These are phyloP conservation scores for Colletotrichum magnum DNA, from an alignment of 2,329 filamentous ascomycete genomes.

Conservation along the genomic window DNA sequence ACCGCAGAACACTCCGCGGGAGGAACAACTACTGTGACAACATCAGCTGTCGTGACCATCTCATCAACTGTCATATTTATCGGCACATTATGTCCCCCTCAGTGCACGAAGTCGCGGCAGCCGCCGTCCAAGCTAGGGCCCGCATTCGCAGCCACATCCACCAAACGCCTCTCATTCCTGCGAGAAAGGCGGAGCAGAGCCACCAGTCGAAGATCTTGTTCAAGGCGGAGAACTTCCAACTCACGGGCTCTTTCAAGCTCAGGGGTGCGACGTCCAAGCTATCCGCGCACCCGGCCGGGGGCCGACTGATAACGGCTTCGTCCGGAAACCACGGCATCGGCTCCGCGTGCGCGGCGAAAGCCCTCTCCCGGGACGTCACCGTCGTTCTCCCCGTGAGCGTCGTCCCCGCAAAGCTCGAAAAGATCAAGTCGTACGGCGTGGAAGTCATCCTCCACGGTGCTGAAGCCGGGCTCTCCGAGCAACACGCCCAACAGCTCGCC, in stretches of 20 bases:
- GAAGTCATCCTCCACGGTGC: constrained; percentile 43
- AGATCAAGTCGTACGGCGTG: constrained; percentile 43
- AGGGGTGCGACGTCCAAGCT: constrained; percentile 47
- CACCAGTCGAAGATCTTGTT: constrained; percentile 40
- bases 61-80: not conserved
- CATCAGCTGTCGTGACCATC: no score
- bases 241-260: constrained; percentile 47
- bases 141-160: constrained; percentile 44
- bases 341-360: constrained; percentile 38
- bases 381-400: constrained; percentile 44
- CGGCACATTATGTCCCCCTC: constrained; percentile 15
- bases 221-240: constrained; percentile 47
- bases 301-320: constrained; percentile 43
- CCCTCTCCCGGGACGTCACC: constrained; percentile 37
- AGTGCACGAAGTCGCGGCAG: constrained; percentile 33
- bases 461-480: constrained; percentile 43
- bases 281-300: constrained; percentile 26
- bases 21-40: no score
- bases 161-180: constrained; percentile 42
- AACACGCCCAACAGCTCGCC: constrained; percentile 44
- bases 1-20: no score
- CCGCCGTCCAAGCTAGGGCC: constrained; percentile 37
- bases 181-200: constrained; percentile 22
- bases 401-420: constrained; percentile 41
- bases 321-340: constrained; percentile 45